Evolutionary conservation across 345 rosid species (phyloP).

Genomic region (Pelargonium nanum): DNA sequence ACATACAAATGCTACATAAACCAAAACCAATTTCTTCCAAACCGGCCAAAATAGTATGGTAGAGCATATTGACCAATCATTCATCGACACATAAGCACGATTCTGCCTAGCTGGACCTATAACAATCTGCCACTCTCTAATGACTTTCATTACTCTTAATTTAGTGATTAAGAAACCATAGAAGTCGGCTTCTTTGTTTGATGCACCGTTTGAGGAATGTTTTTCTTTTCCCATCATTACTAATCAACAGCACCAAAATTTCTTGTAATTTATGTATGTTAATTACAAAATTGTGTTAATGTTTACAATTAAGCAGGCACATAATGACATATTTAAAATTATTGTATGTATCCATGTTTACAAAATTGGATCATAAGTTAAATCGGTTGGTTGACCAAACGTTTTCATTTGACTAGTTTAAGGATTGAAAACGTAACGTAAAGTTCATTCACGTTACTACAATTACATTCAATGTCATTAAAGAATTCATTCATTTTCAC

Average conservation of each 20-base stretch:
- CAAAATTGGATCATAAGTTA: too few relatives aligned
- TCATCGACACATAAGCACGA: constrained; percentile 4
- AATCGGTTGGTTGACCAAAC: too few relatives aligned
- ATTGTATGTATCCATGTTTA: too few relatives aligned
- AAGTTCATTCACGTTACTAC: too few relatives aligned
- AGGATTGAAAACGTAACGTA: too few relatives aligned
- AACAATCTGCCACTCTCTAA: neutral
- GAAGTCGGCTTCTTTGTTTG: constrained; percentile 40
- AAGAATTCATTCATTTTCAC: too few relatives aligned
- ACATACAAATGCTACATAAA: constrained; percentile 15
- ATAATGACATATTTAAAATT: too few relatives aligned
- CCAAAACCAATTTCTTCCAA: constrained; percentile 19
- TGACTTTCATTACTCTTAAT: neutral
- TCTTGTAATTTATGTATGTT: constrained; percentile 3
- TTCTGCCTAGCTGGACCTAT: neutral
- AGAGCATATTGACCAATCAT: constrained; percentile 23
- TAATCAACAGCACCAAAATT: constrained; percentile 1
- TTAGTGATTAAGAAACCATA: constrained; percentile 10
- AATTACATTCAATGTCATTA: too few relatives aligned
- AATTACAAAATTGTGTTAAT: too few relatives aligned
- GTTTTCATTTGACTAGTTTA: too few relatives aligned
- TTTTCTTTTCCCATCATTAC: constrained; percentile 9
- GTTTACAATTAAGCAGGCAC: too few relatives aligned
- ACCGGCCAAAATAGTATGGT: constrained; percentile 18
- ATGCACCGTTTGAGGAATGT: constrained; percentile 13